These are phyloP conservation scores for Dryas integrifolia DNA, from an alignment of 331 rosid genomes.

Conservation along the genomic window DNA sequence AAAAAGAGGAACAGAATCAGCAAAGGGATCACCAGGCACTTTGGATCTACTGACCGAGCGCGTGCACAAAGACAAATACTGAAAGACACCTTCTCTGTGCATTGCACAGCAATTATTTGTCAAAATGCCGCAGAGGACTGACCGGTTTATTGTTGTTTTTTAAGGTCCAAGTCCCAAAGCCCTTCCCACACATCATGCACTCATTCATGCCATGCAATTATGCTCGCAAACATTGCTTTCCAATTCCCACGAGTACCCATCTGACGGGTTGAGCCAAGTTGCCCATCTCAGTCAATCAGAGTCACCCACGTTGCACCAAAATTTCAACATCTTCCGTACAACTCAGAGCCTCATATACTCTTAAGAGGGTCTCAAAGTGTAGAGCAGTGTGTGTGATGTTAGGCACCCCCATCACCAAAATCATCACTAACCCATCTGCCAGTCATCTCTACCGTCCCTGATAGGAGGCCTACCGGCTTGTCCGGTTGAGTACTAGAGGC, in stretches of 20 bases:
- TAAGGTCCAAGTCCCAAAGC: constrained; percentile 12
- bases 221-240: background rate
- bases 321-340: constrained; percentile 32
- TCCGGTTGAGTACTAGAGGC: constrained; percentile 13
- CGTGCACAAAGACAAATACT: constrained; percentile 27
- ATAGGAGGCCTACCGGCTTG: background rate
- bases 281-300: background rate
- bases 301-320: constrained; percentile 29
- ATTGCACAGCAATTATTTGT: constrained; percentile 8
- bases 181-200: background rate
- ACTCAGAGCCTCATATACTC: background rate
- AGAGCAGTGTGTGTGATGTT: no score
- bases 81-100: constrained; percentile 13
- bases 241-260: background rate
- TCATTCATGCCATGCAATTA: background rate
- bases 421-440: background rate
- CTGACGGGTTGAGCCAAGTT: background rate
- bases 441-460: background rate
- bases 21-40: constrained; percentile 3
- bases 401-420: no score
- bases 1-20: background rate
- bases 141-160: background rate
- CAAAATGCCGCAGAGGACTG: background rate
- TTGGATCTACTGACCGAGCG: constrained; percentile 23
- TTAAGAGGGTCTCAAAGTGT: no score